Evolutionary conservation across 805 yeast species (phyloP), one percentile per base, ranked within the genome.

Genomic region (Osmozyma mogii): DNA sequence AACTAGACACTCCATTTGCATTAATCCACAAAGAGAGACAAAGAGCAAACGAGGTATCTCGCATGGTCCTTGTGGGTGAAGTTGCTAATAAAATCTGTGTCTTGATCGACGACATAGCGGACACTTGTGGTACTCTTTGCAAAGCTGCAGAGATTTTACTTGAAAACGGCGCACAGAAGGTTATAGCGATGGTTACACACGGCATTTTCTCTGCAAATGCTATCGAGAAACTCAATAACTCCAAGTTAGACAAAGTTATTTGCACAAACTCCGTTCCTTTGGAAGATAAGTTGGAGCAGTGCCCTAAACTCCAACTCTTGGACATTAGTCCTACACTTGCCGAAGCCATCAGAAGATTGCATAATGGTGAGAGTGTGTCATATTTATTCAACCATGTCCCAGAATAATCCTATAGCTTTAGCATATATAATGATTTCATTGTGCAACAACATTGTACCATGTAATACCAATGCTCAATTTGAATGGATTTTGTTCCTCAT

Each of bases 51-150:
- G 97, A 89, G 60, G 95, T 89, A 8, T 78, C 92, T 11, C 70
- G 83, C 45, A 89, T 89, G 98, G 95, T 89, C 15, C 68, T 89
- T 19, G 97, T 89, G 25, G 98, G 98, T 40, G 96, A 88, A 54
- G 98, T 89, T 23, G 61, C 74, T 3, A 75, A 77, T 36, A 85
- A 84, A 55, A 72, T 78, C 4, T 88, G 96, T 58, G 68, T 92
- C 15, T 63, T 89, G 38, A 84, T 89, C 19, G 98, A 89, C 56
- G 98, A 89, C 54, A 92, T 89, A 94, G 97, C 97, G 22, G 98
- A 89, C 52, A 89, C 98, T 4, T 89, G 97, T 60, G 97, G 98
- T 23, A 89, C 98, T 2, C 65, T 89, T 41, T 92, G 84, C 40
- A 89, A 89, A 57, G 97, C 97, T 1, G 89, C 95, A 8, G 94